These are phyloP conservation scores for Fusarium sp. DNA, from an alignment of 2,329 filamentous ascomycete genomes.

Conservation along the genomic window DNA sequence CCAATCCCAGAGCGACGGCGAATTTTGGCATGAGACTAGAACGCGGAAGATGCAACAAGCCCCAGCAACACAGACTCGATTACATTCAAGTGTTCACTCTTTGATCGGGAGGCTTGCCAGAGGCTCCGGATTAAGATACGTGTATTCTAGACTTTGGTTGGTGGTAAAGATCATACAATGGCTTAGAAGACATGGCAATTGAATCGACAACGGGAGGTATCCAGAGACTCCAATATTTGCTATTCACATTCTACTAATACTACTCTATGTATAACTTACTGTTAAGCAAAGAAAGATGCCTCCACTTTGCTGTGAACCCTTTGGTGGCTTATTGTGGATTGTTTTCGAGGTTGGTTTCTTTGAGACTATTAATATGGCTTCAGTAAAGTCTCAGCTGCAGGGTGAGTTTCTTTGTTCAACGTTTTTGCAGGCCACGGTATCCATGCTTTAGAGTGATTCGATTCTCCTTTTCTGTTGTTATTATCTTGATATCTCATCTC, in stretches of 20 bases:
- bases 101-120: slow-evolving; percentile 14
- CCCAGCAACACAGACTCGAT: slow-evolving; percentile 18
- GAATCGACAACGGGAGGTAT: neutral
- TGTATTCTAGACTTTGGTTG: neutral
- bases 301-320: neutral
- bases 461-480: slow-evolving; percentile 10
- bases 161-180: neutral
- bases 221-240: neutral
- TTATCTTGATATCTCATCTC: slow-evolving; percentile 25
- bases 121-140: slow-evolving; percentile 4
- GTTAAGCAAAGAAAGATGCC: neutral
- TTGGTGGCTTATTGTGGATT: slow-evolving; percentile 22
- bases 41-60: slow-evolving; percentile 16
- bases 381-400: slow-evolving; percentile 19
- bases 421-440: slow-evolving; percentile 12
- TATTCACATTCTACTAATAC: neutral
- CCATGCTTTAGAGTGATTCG: slow-evolving; percentile 2
- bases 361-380: slow-evolving; percentile 9
- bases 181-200: neutral
- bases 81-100: slow-evolving; percentile 8
- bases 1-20: slow-evolving; percentile 20
- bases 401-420: slow-evolving; percentile 24
- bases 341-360: slow-evolving; percentile 12
- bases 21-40: slow-evolving; percentile 18
- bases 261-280: neutral